phyloP scores from a whole-genome alignment of 768 basidiomycete species.

The Auriscalpium microsporum region DNA sequence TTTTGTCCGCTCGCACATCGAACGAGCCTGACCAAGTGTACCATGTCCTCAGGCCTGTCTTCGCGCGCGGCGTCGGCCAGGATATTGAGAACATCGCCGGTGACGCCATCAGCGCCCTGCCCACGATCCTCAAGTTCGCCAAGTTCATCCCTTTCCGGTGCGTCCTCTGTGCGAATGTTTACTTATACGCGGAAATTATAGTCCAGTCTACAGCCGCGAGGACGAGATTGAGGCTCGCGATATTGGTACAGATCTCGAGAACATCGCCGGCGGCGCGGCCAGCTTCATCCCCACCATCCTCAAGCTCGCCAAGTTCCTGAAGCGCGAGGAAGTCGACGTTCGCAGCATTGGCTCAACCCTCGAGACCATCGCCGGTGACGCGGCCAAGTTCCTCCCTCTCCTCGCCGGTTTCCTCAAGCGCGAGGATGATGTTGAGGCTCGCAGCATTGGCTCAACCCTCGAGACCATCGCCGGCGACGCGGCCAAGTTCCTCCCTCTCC shows the following conservation, averaged over 20 bases:
- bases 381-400: neutral
- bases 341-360: neutral
- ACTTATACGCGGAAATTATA: no score
- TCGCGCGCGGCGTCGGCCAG: neutral
- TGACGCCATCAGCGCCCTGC: neutral
- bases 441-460: neutral
- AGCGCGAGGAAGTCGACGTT: neutral
- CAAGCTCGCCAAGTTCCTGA: neutral
- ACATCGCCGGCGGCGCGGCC: neutral
- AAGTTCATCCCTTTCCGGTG: neutral
- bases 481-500: slow-evolving; percentile 27
- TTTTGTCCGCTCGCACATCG: no score
- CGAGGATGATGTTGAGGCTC: no score
- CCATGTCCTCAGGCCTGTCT: no score
- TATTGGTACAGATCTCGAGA: neutral
- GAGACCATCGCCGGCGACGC: neutral
- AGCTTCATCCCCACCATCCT: neutral
- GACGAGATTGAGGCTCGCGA: neutral
- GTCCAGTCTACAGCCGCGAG: neutral
- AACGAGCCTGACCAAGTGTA: no score
- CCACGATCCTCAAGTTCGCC: neutral
- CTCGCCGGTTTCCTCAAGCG: neutral
- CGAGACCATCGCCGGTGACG: neutral
- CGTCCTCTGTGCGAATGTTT: no score
- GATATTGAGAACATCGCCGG: neutral